Conservation (phyloP, 2,329 filamentous ascomycete genomes). For the Cladosporium halotolerans region DNA sequence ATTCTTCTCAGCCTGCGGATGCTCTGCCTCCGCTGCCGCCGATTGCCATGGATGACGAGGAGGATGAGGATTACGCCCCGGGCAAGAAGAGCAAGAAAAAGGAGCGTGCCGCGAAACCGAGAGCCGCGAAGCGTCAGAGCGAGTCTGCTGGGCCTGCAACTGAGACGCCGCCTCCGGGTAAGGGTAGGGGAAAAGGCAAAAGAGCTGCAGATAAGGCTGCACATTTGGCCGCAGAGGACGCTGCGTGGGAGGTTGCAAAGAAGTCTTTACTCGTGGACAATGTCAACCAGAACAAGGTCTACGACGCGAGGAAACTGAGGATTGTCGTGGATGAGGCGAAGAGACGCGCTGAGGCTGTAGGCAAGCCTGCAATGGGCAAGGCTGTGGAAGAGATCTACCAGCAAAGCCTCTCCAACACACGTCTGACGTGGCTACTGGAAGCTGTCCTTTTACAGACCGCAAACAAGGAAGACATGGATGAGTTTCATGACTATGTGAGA, state of each 20-base stretch:
- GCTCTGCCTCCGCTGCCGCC: constrained; percentile 27
- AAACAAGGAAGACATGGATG: constrained; percentile 32
- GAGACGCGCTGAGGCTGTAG: constrained; percentile 32
- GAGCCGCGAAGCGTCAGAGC: constrained; percentile 19
- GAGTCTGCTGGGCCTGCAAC: constrained; percentile 7
- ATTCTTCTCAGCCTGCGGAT: constrained; percentile 35
- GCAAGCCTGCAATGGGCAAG: constrained; percentile 32
- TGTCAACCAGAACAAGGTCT: constrained; percentile 7
- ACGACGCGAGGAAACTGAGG: constrained; percentile 22
- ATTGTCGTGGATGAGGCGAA: constrained; percentile 38
- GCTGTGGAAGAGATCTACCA: constrained; percentile 40
- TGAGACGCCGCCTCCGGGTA: background rate
- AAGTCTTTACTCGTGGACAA: background rate
- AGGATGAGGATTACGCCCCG: constrained; percentile 41
- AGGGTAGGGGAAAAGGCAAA: background rate
- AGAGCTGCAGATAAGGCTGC: background rate
- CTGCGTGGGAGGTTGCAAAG: background rate
- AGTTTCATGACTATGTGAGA: constrained; percentile 40
- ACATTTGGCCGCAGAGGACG: background rate
- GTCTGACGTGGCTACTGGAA: constrained; percentile 36
- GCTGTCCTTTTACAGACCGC: constrained; percentile 37
- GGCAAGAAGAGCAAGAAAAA: constrained; percentile 32
- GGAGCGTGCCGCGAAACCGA: constrained; percentile 18
- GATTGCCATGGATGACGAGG: constrained; percentile 37
- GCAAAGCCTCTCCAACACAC: constrained; percentile 33